phyloP scores from a whole-genome alignment of 768 basidiomycete genomes.

The Pleurotus citrinopileatus region DNA sequence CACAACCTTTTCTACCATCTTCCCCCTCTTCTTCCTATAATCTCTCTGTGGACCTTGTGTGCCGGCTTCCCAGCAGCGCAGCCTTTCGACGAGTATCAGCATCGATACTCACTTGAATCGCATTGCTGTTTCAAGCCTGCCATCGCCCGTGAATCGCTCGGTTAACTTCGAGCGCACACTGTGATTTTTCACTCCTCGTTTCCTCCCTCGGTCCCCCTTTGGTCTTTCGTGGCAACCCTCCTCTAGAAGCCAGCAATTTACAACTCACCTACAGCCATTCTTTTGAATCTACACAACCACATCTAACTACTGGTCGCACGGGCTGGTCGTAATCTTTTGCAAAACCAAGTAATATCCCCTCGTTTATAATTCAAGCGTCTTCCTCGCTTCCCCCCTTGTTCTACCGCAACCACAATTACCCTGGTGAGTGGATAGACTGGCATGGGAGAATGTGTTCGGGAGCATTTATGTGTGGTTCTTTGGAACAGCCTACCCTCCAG shows the following conservation, averaged over 20 bases:
- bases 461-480: background rate
- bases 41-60: slow-evolving; percentile 11
- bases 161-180: slow-evolving; percentile 50
- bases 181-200: slow-evolving; percentile 22
- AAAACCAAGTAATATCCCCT: slow-evolving; percentile 7
- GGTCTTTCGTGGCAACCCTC: slow-evolving; percentile 26
- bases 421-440: background rate
- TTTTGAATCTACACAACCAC: slow-evolving; percentile 13
- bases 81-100: slow-evolving; percentile 12
- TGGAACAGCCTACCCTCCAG: background rate
- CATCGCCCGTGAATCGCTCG: slow-evolving; percentile 36
- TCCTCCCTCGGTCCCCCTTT: slow-evolving; percentile 16
- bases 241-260: slow-evolving; percentile 23
- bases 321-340: slow-evolving; percentile 1
- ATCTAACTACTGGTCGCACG: background rate
- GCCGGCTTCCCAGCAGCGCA: slow-evolving; percentile 19
- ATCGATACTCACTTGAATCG: slow-evolving; percentile 3
- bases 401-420: background rate
- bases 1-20: slow-evolving; percentile 36
- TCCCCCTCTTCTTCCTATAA: slow-evolving; percentile 21
- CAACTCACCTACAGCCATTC: slow-evolving; percentile 24
- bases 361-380: slow-evolving; percentile 1
- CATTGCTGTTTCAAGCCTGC: background rate
- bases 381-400: background rate
- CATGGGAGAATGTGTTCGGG: background rate